These are phyloP conservation scores for Dioszegia hungarica DNA, from an alignment of 768 basidiomycete genomes.

Conservation along the genomic window DNA sequence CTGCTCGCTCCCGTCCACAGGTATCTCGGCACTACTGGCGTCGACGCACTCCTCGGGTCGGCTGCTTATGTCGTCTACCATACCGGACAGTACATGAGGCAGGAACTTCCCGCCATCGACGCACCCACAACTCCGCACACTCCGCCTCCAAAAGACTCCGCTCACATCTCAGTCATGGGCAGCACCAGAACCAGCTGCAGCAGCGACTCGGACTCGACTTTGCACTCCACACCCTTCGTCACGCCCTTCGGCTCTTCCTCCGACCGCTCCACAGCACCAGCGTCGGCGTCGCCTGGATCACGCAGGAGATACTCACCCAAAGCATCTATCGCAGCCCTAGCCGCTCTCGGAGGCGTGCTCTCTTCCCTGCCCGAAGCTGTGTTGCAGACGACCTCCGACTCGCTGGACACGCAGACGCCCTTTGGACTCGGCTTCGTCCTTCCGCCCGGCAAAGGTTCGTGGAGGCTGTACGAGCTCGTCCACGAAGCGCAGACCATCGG, in stretches of 20 bases:
- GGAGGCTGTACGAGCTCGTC: neutral
- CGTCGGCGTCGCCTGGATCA: too few species aligned
- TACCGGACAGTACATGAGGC: neutral
- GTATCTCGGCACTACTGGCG: conserved; percentile 5
- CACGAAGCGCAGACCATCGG: neutral
- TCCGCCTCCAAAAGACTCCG: too few species aligned
- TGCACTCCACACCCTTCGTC: too few species aligned
- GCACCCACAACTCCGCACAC: too few species aligned
- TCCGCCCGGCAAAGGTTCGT: neutral
- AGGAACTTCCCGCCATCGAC: neutral
- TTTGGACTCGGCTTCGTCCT: conserved; percentile 11
- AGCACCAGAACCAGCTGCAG: too few species aligned
- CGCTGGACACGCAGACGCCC: conserved; percentile 5
- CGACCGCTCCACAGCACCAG: too few species aligned
- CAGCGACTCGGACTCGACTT: too few species aligned
- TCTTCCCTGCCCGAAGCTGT: neutral
- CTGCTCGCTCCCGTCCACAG: neutral
- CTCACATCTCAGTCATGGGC: too few species aligned
- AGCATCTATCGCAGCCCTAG: too few species aligned
- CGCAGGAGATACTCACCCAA: too few species aligned
- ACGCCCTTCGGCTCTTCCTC: too few species aligned
- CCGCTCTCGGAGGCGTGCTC: too few species aligned
- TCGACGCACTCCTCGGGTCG: conserved; percentile 7
- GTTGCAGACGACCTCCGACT: neutral
- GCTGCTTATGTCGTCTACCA: conserved; percentile 3